Evolutionary conservation across 768 basidiomycete genomes (phyloP).

Genomic region (Hygrocybe coccinea): DNA sequence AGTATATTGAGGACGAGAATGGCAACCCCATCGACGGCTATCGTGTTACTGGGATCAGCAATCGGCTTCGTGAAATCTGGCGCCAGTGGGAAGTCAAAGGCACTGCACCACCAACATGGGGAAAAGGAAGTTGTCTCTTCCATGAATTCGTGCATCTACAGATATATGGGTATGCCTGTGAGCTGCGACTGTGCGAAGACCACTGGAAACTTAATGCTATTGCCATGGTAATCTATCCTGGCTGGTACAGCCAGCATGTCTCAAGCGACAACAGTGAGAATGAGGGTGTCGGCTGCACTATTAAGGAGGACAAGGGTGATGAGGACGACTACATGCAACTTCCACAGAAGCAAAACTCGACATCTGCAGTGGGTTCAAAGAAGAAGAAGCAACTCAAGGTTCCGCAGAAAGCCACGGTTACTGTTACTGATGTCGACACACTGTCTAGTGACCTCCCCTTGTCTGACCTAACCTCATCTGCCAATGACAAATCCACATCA

Average conservation of each 20-base stretch:
- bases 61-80: neutral
- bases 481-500: no score
- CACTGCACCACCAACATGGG: neutral
- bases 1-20: neutral
- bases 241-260: conserved; percentile 8
- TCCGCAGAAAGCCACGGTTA: no score
- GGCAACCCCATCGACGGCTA: neutral
- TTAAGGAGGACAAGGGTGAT: neutral
- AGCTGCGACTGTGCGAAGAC: conserved; percentile 16
- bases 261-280: neutral
- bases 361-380: neutral
- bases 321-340: neutral
- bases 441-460: no score
- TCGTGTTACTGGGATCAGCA: neutral
- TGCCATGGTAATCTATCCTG: conserved; percentile 16
- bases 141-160: neutral
- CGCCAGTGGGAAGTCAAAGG: neutral
- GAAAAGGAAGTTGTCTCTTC: neutral
- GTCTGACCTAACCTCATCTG: no score
- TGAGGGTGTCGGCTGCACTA: neutral
- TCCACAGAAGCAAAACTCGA: neutral
- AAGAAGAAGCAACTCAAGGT: no score
- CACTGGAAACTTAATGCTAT: conserved; percentile 18
- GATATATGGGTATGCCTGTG: conserved; percentile 7
- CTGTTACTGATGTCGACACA: no score